phyloP scores from a whole-genome alignment of 176 grass and related monocot species.

The Hordeum marinum region DNA sequence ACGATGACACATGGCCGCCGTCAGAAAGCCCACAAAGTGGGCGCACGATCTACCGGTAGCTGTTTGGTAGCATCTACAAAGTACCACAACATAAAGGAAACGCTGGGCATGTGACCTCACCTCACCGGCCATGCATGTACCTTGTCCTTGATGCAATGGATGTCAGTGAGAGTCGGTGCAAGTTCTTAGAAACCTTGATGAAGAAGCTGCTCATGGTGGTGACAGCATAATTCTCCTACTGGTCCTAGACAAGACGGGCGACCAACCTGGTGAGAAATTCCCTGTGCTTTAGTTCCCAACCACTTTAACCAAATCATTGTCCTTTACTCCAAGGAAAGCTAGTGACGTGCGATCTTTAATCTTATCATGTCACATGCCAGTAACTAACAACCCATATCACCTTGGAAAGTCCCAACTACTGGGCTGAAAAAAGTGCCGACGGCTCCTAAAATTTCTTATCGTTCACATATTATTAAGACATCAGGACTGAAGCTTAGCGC shows the following conservation, averaged over 20 bases:
- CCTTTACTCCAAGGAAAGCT: constrained; percentile 1
- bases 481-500: background rate
- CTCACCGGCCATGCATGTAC: no score
- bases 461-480: background rate
- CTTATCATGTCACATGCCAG: background rate
- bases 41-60: background rate
- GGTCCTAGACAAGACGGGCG: background rate
- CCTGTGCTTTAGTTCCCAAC: constrained; percentile 21
- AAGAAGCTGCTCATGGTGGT: background rate
- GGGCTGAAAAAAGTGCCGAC: background rate
- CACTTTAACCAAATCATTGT: constrained; percentile 21
- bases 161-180: background rate
- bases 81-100: background rate
- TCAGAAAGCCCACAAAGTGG: background rate
- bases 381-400: background rate
- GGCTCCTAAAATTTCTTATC: background rate
- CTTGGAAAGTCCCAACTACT: background rate
- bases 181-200: background rate
- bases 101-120: no score
- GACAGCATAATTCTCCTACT: background rate
- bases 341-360: background rate
- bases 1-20: background rate
- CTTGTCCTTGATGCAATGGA: no score
- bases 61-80: background rate
- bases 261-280: background rate